phyloP scores from a whole-genome alignment of 2,329 filamentous ascomycete species.

The Aspergillus unguis region DNA sequence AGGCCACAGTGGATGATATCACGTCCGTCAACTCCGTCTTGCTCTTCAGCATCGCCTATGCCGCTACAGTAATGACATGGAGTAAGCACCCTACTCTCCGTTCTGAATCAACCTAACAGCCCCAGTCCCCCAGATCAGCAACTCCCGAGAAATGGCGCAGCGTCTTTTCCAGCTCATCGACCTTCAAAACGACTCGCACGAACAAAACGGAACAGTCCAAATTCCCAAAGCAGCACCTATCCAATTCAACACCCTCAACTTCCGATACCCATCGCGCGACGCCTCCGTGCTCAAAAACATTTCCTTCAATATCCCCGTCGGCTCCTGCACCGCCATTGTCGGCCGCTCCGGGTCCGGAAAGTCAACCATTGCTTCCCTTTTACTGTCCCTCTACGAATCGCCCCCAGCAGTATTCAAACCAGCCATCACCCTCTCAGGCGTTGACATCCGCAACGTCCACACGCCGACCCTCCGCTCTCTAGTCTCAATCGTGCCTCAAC shows the following conservation, averaged over 20 bases:
- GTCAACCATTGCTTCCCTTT: constrained; percentile 72
- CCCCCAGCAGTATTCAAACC: constrained; percentile 21
- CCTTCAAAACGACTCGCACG: constrained; percentile 58
- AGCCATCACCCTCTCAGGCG: constrained; percentile 52
- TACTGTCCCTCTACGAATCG: constrained; percentile 66
- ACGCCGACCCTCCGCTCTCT: constrained; percentile 59
- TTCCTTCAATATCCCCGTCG: constrained; percentile 61
- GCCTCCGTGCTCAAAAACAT: constrained; percentile 59
- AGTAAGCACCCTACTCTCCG: constrained; percentile 33
- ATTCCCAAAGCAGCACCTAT: constrained; percentile 49
- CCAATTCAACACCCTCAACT: constrained; percentile 61
- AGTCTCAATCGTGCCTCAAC: constrained; percentile 59
- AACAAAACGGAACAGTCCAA: constrained; percentile 51
- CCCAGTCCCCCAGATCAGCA: constrained; percentile 71
- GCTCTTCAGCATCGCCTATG: constrained; percentile 75
- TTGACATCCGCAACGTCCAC: constrained; percentile 59
- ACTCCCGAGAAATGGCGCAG: constrained; percentile 67
- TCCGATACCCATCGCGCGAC: constrained; percentile 64
- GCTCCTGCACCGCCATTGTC: constrained; percentile 72
- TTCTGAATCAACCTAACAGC: constrained; percentile 1
- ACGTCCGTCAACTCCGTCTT: constrained; percentile 77
- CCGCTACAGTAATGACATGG: constrained; percentile 65
- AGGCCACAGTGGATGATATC: constrained; percentile 56
- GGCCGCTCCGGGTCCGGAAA: constrained; percentile 88
- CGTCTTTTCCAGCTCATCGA: constrained; percentile 68